A percentile compares a stretch with the other conserved stretches of the same genome.
Conservation (phyloP, 257 asterid species). For the Nicotiana otophora region DNA sequence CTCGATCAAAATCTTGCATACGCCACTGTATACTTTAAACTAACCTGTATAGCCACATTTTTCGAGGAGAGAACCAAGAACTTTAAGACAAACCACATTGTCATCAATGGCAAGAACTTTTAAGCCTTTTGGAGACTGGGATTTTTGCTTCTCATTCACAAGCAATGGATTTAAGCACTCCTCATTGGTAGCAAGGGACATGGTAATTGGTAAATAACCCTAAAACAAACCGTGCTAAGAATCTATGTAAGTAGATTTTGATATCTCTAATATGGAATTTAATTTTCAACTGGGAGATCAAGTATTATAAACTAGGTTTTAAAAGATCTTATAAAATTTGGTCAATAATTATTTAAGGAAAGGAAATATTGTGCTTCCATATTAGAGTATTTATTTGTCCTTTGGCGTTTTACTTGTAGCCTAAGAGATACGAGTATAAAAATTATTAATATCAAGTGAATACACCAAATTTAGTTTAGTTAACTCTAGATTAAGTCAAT, state of each 20-base stretch:
- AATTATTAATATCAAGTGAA: no score
- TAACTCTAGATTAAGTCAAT: no score
- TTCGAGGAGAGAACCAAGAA: not conserved
- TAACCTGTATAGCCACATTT: slow-evolving; percentile 22
- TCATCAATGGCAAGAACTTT: slow-evolving; percentile 23
- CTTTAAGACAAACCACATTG: slow-evolving; percentile 6
- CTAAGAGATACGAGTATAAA: no score
- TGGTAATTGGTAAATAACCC: not conserved
- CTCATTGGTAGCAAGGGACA: not conserved
- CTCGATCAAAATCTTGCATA: not conserved
- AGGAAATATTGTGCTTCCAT: no score
- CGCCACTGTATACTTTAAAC: not conserved
- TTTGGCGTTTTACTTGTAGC: no score
- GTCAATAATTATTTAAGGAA: no score
- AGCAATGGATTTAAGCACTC: not conserved
- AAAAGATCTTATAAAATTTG: no score
- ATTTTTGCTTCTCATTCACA: not conserved
- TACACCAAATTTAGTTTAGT: no score
- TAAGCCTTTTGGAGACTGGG: not conserved
- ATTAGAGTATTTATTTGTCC: no score
- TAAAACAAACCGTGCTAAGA: not conserved
- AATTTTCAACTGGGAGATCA: not conserved
- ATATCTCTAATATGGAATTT: not conserved
- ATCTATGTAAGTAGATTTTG: not conserved
- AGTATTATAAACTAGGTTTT: no score